phyloP scores from a whole-genome alignment of 192 early-diverging fungal genomes.

The Allomyces macrogynus region DNA sequence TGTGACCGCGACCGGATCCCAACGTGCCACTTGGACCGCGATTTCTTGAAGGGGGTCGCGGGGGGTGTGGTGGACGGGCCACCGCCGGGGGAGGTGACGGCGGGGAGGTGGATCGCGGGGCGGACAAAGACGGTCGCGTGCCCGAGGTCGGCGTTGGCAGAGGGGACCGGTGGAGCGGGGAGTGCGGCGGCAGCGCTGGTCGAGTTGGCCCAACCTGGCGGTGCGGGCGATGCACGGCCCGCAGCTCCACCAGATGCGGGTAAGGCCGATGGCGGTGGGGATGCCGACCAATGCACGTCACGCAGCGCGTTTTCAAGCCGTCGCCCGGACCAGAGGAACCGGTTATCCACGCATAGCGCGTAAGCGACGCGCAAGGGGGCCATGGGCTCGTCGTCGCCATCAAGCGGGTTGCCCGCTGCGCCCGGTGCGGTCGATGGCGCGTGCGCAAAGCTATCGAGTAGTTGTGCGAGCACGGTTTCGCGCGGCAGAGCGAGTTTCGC shows the following conservation, averaged over 20 bases:
- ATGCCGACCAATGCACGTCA: not conserved
- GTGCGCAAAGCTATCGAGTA: not conserved
- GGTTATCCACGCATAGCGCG: not conserved
- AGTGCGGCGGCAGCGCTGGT: too few relatives aligned
- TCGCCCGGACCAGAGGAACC: not conserved
- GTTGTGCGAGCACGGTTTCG: not conserved
- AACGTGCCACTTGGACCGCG: slow-evolving; percentile 88
- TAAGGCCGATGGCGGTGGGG: not conserved
- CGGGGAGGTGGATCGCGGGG: too few relatives aligned
- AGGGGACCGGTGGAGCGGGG: too few relatives aligned
- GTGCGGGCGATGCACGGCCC: too few relatives aligned
- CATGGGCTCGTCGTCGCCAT: not conserved
- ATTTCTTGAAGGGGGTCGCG: not conserved
- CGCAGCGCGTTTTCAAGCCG: not conserved
- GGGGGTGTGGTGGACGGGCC: not conserved
- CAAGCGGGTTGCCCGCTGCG: not conserved
- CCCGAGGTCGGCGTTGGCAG: not conserved
- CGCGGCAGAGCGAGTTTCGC: not conserved
- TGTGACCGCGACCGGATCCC: slow-evolving; percentile 83
- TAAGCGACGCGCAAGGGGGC: not conserved
- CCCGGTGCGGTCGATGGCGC: not conserved
- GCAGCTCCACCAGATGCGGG: too few relatives aligned
- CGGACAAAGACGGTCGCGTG: not conserved
- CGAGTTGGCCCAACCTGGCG: too few relatives aligned
- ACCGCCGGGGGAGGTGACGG: too few relatives aligned